Conservation (phyloP, 257 asterid genomes). For the Petunia axillaris region DNA sequence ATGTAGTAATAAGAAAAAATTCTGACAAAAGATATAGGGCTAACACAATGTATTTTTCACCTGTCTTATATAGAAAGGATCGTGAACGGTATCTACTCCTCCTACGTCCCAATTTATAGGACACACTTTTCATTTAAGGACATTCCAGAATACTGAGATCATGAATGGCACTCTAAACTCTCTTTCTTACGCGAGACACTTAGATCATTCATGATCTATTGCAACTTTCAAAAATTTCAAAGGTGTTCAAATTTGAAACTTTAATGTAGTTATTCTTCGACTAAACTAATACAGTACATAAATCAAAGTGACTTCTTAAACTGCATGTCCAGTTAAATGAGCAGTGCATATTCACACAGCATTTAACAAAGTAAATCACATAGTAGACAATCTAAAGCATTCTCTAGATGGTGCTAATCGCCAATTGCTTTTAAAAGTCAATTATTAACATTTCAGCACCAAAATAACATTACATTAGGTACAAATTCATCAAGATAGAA, state of each 20-base stretch:
- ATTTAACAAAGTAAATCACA: slow-evolving; percentile 14
- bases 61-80: background rate
- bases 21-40: background rate
- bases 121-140: background rate
- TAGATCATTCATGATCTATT: too few species aligned
- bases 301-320: too few species aligned
- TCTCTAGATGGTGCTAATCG: background rate
- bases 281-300: background rate
- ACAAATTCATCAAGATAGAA: background rate
- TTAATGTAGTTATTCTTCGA: background rate
- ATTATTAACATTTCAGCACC: too few species aligned
- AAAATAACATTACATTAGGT: background rate
- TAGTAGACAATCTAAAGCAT: background rate
- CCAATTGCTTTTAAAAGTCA: background rate
- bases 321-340: background rate
- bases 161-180: background rate
- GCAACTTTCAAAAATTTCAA: background rate
- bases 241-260: background rate
- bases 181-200: too few species aligned
- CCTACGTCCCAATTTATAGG: slow-evolving; percentile 7
- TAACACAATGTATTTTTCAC: background rate
- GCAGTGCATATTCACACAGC: background rate
- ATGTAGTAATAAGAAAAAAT: too few species aligned
- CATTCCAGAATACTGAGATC: background rate
- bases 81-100: background rate